These are phyloP conservation scores for Teratosphaeria epicoccoides DNA, from an alignment of 2,329 filamentous ascomycete species.

Conservation along the genomic window DNA sequence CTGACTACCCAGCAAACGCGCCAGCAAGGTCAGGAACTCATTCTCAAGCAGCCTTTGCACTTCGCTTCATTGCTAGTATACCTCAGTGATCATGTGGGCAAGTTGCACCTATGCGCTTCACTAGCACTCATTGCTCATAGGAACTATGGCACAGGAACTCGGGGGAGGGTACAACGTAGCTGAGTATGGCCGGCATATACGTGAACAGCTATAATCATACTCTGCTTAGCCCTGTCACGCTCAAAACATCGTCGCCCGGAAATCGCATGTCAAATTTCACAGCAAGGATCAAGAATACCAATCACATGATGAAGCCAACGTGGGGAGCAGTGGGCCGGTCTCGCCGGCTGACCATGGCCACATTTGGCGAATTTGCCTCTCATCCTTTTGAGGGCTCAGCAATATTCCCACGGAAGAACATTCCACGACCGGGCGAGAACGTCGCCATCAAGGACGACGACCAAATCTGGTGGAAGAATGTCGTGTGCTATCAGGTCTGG, in stretches of 20 bases:
- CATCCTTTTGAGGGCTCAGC: background rate
- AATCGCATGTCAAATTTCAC: background rate
- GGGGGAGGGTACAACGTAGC: background rate
- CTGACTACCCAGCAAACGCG: background rate
- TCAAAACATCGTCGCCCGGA: background rate
- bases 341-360: background rate
- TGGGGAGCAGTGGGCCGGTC: background rate
- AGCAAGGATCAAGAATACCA: background rate
- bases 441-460: background rate
- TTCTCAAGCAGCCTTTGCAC: background rate
- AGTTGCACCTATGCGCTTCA: background rate
- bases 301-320: background rate
- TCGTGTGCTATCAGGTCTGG: background rate
- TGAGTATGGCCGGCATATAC: background rate
- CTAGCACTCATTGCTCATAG: background rate
- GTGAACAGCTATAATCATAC: background rate
- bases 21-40: background rate
- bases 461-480: background rate
- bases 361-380: background rate
- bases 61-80: background rate
- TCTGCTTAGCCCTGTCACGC: background rate
- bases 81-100: background rate
- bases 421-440: background rate
- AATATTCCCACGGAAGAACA: background rate
- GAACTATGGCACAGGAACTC: background rate